phyloP scores from a whole-genome alignment of 2,329 filamentous ascomycete species.

The Fusarium graminum region DNA sequence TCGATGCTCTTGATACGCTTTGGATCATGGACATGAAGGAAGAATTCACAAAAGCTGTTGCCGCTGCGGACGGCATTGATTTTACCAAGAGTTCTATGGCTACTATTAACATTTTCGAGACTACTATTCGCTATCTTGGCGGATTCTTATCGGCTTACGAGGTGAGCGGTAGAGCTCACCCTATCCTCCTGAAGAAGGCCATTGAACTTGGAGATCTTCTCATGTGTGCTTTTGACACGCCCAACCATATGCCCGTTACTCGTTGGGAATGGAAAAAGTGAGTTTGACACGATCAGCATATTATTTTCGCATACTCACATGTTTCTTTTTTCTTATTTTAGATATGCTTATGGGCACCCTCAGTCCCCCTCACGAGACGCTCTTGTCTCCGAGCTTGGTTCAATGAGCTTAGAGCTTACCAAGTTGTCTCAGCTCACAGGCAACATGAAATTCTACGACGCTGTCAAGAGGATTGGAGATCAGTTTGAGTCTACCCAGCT shows the following conservation, averaged over 20 bases:
- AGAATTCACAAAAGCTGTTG: constrained; percentile 73
- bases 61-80: constrained; percentile 68
- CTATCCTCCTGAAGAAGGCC: constrained; percentile 69
- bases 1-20: constrained; percentile 74
- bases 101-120: constrained; percentile 74
- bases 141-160: constrained; percentile 76
- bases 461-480: constrained; percentile 68
- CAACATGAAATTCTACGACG: constrained; percentile 72
- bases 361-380: constrained; percentile 43
- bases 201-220: constrained; percentile 72
- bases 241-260: constrained; percentile 70
- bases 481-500: constrained; percentile 66
- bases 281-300: constrained; percentile 13
- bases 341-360: constrained; percentile 44
- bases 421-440: constrained; percentile 73
- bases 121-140: constrained; percentile 75
- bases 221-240: constrained; percentile 74
- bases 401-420: constrained; percentile 72
- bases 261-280: constrained; percentile 49
- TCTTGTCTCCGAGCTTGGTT: constrained; percentile 58
- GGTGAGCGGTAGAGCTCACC: constrained; percentile 63
- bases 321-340: too few species aligned
- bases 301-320: constrained; percentile 25
- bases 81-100: constrained; percentile 63
- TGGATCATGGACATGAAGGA: constrained; percentile 76